These are phyloP conservation scores for Ceratobasidium sp. DNA, from an alignment of 1,284 basidiomycete genomes.

Conservation along the genomic window DNA sequence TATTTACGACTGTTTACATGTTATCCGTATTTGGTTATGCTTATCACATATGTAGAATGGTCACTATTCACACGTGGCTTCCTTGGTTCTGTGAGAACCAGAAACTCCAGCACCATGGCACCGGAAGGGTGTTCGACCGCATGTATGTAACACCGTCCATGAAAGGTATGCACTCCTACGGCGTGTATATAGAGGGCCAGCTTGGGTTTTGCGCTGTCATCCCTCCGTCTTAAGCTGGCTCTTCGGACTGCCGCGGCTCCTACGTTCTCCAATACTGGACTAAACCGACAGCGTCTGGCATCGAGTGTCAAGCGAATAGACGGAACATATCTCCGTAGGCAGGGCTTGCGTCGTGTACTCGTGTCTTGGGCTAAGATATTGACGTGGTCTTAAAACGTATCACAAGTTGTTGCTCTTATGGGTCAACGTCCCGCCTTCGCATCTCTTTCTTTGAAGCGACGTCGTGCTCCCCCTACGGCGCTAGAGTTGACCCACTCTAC, in stretches of 20 bases:
- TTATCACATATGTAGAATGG: constrained; percentile 12
- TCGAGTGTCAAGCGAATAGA: background rate
- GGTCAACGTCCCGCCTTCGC: constrained; percentile 16
- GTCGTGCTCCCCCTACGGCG: constrained; percentile 27
- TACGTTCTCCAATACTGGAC: background rate
- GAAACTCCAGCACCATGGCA: constrained; percentile 19
- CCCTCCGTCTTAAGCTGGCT: constrained; percentile 35
- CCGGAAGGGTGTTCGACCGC: constrained; percentile 26
- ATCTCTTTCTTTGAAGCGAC: constrained; percentile 30
- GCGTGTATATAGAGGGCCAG: constrained; percentile 8
- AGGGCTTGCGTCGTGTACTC: background rate
- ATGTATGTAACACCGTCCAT: constrained; percentile 9
- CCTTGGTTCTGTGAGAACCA: constrained; percentile 28
- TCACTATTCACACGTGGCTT: constrained; percentile 28
- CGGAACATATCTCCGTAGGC: background rate
- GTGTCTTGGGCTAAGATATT: background rate
- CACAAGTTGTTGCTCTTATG: constrained; percentile 7
- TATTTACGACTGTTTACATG: constrained; percentile 10
- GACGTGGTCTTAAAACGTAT: background rate
- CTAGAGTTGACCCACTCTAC: constrained; percentile 32
- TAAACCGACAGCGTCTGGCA: constrained; percentile 18
- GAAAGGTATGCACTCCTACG: constrained; percentile 30
- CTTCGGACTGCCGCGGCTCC: constrained; percentile 8
- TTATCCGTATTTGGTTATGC: background rate
- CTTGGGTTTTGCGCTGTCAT: background rate